phyloP scores from a whole-genome alignment of 768 basidiomycete species.

The Trametes coccinea region DNA sequence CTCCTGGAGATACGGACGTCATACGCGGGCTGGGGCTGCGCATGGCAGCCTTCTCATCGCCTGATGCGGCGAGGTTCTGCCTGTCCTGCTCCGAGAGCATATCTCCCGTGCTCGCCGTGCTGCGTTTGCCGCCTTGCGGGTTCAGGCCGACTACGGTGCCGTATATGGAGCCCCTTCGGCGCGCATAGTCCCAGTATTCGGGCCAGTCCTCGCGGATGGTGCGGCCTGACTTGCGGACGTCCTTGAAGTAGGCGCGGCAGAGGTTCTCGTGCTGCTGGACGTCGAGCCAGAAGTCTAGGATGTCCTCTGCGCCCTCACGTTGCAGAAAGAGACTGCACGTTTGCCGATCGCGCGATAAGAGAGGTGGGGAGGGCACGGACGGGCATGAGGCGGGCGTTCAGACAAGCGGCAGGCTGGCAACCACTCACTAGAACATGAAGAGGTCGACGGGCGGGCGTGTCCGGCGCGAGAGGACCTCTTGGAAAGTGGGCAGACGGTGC shows the following conservation, averaged over 20 bases:
- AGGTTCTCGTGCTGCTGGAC: constrained; percentile 99
- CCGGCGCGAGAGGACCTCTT: constrained; percentile 87
- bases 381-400: too few relatives aligned
- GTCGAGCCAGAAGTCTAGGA: constrained; percentile 98
- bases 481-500: constrained; percentile 82
- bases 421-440: constrained; percentile 94
- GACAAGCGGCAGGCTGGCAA: constrained; percentile 29
- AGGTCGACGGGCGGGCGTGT: constrained; percentile 96
- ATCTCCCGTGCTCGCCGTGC: constrained; percentile 80
- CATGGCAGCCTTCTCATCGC: constrained; percentile 45
- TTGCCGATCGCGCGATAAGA: constrained; percentile 8
- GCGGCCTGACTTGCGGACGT: constrained; percentile 91
- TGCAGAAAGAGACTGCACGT: constrained; percentile 83
- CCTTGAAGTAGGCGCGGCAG: constrained; percentile 98
- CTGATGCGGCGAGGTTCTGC: constrained; percentile 57
- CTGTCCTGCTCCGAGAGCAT: constrained; percentile 70
- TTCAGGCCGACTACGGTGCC: constrained; percentile 82
- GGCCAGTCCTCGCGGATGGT: constrained; percentile 98
- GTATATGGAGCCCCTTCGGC: constrained; percentile 89
- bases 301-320: constrained; percentile 93
- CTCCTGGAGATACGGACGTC: constrained; percentile 49
- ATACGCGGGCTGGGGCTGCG: constrained; percentile 63
- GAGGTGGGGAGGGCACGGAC: constrained; percentile 8
- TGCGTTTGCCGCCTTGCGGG: constrained; percentile 65
- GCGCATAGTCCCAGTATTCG: constrained; percentile 94